A percentile compares a stretch with the other conserved stretches of the same genome.
phyloP scores from a whole-genome alignment of 1,284 basidiomycete genomes.

The Sporisorium graminicola region DNA sequence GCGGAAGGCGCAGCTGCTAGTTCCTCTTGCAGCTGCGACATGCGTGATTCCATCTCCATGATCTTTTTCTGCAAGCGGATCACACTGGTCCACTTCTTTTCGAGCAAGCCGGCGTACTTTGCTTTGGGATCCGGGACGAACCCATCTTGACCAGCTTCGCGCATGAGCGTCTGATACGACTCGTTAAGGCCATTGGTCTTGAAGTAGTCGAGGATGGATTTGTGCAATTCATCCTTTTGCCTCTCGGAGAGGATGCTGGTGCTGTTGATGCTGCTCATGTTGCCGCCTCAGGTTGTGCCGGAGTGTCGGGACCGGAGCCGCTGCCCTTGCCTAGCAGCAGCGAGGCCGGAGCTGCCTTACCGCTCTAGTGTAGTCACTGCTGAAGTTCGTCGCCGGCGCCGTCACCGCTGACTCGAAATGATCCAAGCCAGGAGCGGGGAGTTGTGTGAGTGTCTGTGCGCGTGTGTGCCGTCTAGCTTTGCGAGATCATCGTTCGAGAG shows the following conservation, averaged over 20 bases:
- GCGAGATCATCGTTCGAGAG: constrained; percentile 4
- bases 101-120: constrained; percentile 84
- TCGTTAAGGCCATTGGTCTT: constrained; percentile 77
- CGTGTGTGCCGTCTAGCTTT: background rate
- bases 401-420: background rate
- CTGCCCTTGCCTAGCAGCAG: constrained; percentile 3
- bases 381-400: background rate
- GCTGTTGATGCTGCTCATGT: constrained; percentile 48
- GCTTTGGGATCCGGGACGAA: constrained; percentile 85
- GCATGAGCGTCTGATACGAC: constrained; percentile 77
- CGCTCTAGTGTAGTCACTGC: background rate
- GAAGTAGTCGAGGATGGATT: constrained; percentile 86
- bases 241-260: constrained; percentile 76
- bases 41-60: constrained; percentile 81
- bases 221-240: constrained; percentile 88
- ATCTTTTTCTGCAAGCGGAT: constrained; percentile 89
- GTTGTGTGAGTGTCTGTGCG: background rate
- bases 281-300: background rate
- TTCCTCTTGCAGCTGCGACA: constrained; percentile 82
- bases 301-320: background rate
- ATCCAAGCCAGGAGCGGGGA: background rate
- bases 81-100: constrained; percentile 95
- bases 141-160: constrained; percentile 74
- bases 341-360: background rate
- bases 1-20: constrained; percentile 75